A percentile compares a stretch with the other conserved stretches of the same genome.
These are phyloP conservation scores for Takakia lepidozioides DNA, from an alignment of 225 moss, liverwort and hornwort genomes.

Conservation along the genomic window DNA sequence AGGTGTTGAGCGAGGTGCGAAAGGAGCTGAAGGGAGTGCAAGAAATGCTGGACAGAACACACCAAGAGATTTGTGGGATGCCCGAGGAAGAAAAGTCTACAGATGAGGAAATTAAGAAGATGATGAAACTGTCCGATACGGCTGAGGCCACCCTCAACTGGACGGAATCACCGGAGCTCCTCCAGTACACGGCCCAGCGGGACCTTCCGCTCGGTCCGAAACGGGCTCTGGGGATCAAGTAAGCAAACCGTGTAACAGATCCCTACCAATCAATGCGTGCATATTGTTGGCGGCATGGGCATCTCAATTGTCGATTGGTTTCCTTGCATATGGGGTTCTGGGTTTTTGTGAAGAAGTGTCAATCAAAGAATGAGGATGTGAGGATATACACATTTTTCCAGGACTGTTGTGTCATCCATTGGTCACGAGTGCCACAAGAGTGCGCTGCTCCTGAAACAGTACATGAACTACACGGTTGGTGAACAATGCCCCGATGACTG, in stretches of 20 bases:
- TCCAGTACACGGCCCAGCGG: constrained; percentile 6
- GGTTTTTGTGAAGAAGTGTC: too few relatives aligned
- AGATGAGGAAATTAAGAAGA: background rate
- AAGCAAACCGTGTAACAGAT: too few relatives aligned
- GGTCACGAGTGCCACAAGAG: constrained; percentile 7
- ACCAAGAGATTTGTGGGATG: constrained; percentile 5
- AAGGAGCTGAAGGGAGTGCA: constrained; percentile 5
- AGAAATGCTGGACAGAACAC: constrained; percentile 1
- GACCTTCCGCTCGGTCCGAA: constrained; percentile 3
- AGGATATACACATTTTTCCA: too few relatives aligned
- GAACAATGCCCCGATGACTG: constrained; percentile 27
- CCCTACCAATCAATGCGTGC: too few relatives aligned
- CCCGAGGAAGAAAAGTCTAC: background rate
- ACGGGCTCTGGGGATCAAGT: background rate
- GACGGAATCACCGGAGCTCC: constrained; percentile 2
- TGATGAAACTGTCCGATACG: background rate
- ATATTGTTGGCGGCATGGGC: too few relatives aligned
- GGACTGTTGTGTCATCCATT: constrained; percentile 3
- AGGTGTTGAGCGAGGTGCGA: background rate
- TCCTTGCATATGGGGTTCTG: too few relatives aligned
- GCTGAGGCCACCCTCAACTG: constrained; percentile 1
- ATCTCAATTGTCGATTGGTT: too few relatives aligned
- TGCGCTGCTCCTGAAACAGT: constrained; percentile 1
- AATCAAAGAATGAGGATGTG: too few relatives aligned
- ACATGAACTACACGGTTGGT: constrained; percentile 19